Percentiles rank a stretch among this genome's conserved stretches.
phyloP scores from a whole-genome alignment of 805 yeast genomes.

The Torulaspora maleeae region DNA sequence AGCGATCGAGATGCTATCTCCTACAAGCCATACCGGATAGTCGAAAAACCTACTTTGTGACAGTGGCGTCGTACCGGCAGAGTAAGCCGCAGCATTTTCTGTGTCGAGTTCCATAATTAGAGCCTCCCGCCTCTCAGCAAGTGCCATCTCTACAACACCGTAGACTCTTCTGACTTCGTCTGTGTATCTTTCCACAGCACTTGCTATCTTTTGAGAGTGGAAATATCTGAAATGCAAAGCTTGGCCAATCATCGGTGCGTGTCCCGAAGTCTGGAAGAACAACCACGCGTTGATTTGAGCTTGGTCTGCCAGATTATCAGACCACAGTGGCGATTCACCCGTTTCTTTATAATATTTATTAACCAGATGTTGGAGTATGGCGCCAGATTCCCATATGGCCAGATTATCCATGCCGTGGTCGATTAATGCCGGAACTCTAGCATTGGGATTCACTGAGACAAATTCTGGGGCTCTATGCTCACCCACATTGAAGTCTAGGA shows the following conservation, averaged over 20 bases:
- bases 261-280: conserved; percentile 93
- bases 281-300: conserved; percentile 84
- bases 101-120: conserved; percentile 82
- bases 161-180: conserved; percentile 91
- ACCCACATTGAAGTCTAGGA: conserved; percentile 79
- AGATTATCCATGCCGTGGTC: conserved; percentile 80
- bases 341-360: conserved; percentile 59
- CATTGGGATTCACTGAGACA: conserved; percentile 91
- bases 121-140: conserved; percentile 89
- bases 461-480: conserved; percentile 94
- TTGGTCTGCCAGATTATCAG: conserved; percentile 72
- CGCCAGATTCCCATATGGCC: conserved; percentile 93
- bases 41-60: conserved; percentile 83
- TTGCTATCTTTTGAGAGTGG: conserved; percentile 78
- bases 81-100: conserved; percentile 81
- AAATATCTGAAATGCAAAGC: conserved; percentile 91
- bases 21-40: conserved; percentile 92
- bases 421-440: conserved; percentile 89
- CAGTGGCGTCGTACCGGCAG: conserved; percentile 82
- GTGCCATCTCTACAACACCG: conserved; percentile 90
- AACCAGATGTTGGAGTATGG: conserved; percentile 78
- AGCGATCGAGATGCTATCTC: conserved; percentile 78
- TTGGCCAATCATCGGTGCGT: conserved; percentile 98
- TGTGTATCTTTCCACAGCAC: conserved; percentile 85
- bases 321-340: conserved; percentile 68